A percentile compares a stretch with the other conserved stretches of the same genome.
Evolutionary conservation across 2,329 filamentous ascomycete genomes (phyloP).

Genomic region (Alternaria arborescens): DNA sequence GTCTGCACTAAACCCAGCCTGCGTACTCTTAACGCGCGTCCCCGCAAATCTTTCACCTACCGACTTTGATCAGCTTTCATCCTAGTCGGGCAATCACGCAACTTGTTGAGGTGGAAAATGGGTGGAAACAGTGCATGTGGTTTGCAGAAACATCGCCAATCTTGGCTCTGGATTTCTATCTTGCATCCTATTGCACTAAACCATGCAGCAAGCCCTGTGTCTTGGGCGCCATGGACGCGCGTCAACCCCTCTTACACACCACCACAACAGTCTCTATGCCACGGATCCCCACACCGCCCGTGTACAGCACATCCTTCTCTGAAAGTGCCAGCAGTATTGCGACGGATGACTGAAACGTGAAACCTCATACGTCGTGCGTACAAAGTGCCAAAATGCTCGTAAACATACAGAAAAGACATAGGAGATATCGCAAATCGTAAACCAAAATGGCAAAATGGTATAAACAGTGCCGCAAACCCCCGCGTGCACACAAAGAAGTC

Average conservation of each 20-base stretch:
- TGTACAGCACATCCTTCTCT: conserved; percentile 28
- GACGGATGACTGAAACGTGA: conserved; percentile 20
- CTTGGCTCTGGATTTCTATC: conserved; percentile 28
- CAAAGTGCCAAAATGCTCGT: conserved; percentile 32
- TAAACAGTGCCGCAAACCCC: conserved; percentile 39
- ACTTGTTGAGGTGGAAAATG: neutral
- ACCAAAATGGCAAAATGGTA: conserved; percentile 42
- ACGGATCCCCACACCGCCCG: conserved; percentile 24
- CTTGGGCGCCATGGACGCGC: conserved; percentile 29
- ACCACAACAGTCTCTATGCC: conserved; percentile 10
- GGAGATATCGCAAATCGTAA: conserved; percentile 35
- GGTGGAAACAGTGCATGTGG: conserved; percentile 1
- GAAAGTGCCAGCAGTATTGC: conserved; percentile 17
- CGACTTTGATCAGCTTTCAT: conserved; percentile 4
- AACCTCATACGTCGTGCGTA: conserved; percentile 29
- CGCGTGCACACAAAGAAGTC: conserved; percentile 24
- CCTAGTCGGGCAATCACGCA: conserved; percentile 4
- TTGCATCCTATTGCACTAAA: conserved; percentile 16
- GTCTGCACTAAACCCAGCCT: neutral
- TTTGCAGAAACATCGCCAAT: conserved; percentile 25
- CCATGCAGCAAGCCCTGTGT: conserved; percentile 13
- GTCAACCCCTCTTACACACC: conserved; percentile 28
- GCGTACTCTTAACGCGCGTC: conserved; percentile 21
- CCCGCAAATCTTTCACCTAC: conserved; percentile 14
- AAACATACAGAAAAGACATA: conserved; percentile 40